Evolutionary conservation across 768 basidiomycete species (phyloP), one percentile per base, ranked within the genome.

Genomic region (Suillus occidentalis): DNA sequence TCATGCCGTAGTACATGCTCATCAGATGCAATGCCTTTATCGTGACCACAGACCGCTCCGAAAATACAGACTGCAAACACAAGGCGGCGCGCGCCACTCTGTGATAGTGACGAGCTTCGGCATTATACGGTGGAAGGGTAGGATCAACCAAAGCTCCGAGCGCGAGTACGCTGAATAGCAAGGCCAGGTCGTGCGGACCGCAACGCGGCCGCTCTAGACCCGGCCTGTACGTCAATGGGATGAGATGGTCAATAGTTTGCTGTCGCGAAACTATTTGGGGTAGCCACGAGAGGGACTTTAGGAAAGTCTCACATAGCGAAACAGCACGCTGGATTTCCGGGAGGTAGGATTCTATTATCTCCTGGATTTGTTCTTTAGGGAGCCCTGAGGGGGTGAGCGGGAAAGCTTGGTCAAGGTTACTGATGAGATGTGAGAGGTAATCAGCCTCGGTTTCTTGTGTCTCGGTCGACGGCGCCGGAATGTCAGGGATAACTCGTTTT

Each of bases 1-100:
- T 83, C 78, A 85, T 78, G 53, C 83, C 83, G 65, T 83, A 82
- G 73, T 84, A 85, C 42, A 84, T 77, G 64, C 83, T 84, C 81
- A 84, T 84, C 36, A 85, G 75, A 72, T 84, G 82, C 37, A 85
- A 66, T 56, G 79, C 78, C 73, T 85, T 83, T 66, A 84, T 72
- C 16, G 84, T 84, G 36, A 80, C 78, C 39, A 84, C 67, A 12
- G 84, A 85, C 55, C 80, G 77, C 47, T 82, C 73, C 34, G 72
- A 74, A 39, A 85, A 64, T 13, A 84, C 74, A 7, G 82, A 75
- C 63, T 84, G 84, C 22, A 85, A 74, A 20, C 79, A 76, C 34
- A 84, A 59, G 5, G 84, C 79, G 16, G 84, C 83, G 65, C 78
- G 76, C n/a, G 82, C 77, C 1, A 85, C 75, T 39, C 76, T 77